A percentile compares a stretch with the other conserved stretches of the same genome.
phyloP scores from a whole-genome alignment of 2,329 filamentous ascomycete species.

The Leptodontidium sp. region DNA sequence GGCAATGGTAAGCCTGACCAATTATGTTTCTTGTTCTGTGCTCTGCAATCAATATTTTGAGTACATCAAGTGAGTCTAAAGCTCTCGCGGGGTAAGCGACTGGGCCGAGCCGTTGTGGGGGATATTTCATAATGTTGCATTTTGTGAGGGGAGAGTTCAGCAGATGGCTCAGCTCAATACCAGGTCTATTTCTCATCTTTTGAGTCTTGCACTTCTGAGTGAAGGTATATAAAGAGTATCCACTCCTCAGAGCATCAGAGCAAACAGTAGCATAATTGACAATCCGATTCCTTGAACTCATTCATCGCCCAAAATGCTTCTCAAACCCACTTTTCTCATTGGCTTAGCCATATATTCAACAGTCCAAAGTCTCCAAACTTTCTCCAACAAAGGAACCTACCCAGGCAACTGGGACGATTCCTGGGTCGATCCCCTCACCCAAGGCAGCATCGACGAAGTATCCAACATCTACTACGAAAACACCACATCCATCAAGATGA shows the following conservation, averaged over 20 bases:
- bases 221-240: background rate
- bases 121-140: background rate
- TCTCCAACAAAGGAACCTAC: slow-evolving; percentile 29
- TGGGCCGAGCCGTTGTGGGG: background rate
- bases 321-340: background rate
- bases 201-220: background rate
- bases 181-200: background rate
- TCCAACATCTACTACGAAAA: slow-evolving; percentile 28
- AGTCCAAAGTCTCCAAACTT: slow-evolving; percentile 18
- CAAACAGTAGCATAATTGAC: background rate
- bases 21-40: background rate
- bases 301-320: slow-evolving; percentile 2
- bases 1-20: background rate
- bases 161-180: background rate
- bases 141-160: background rate
- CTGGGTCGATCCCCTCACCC: slow-evolving; percentile 7
- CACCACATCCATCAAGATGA: slow-evolving; percentile 37
- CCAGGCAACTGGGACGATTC: slow-evolving; percentile 25
- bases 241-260: background rate
- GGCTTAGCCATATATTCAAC: background rate
- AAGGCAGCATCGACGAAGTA: slow-evolving; percentile 28
- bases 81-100: background rate
- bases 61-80: background rate
- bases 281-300: background rate
- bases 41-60: background rate